Evolutionary conservation across 1,284 basidiomycete genomes (phyloP), one percentile per base, ranked within the genome.

Genomic region (Sporisorium scitamineum): DNA sequence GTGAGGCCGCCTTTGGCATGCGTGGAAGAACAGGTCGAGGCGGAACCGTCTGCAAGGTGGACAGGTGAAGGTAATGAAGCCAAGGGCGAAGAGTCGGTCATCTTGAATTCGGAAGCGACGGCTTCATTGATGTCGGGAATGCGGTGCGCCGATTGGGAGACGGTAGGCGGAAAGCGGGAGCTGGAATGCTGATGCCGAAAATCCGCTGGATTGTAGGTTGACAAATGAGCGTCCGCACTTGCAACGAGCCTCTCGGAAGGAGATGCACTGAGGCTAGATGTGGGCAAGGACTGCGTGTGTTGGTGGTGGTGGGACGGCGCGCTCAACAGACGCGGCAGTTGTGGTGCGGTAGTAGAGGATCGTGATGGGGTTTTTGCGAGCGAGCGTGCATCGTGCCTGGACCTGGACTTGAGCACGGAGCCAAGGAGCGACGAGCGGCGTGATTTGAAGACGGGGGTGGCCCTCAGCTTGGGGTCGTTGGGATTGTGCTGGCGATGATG

Each of bases 401-500:
- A 44, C 32, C 53, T 71, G 22, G 61, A 50, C 37, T 76, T 71
- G 64, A 76, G 61, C 8, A 76, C 62, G 20, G 59, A 50, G 11
- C 55, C 59, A 3, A 76, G 60, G 44, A 76, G 69, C 20, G 69
- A 61, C 9, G 74, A 65, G 13, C 74, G 56, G 20, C 69, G 69
- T 1, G 69, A 69, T 47, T 63, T 71, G 65, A 65, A 60, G 54
- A 55, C 63, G 14, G 69, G 62, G 8, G 47, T 76, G 4, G 74
- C 61, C 16, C 48, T 57, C 29, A 76, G 70, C 37, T 69, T 70
- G 4, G 74, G 65, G 24, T 76, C 70, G 63, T 72, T 24, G 3
- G 62, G 74, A 20, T 76, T 76, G 70, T 72, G 57, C 53, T 57
- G 27, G n/a, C 74, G 69, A 55, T 76, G 74, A 42, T 76, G 74